Evolutionary conservation across 768 basidiomycete species (phyloP), one percentile per base, ranked within the genome.

Genomic region (Suillus luteus): DNA sequence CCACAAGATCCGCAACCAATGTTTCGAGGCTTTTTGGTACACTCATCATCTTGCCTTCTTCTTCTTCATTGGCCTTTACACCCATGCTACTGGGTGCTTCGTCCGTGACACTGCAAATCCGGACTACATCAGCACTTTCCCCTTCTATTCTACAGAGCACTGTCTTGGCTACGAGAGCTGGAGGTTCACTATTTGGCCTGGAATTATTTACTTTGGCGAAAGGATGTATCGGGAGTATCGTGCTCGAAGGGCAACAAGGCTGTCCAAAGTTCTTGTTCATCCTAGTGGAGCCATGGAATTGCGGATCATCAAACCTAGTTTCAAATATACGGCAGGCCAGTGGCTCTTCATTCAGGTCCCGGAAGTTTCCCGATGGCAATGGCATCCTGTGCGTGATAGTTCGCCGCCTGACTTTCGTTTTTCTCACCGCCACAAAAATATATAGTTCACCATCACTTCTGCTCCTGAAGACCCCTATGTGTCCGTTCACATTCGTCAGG

Each of bases 1-100:
- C 76, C 83, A 86, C 72, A 94, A 91, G 77, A 88, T 98, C 66
- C 90, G 95, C 68, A 76, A 84, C 65, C 92, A 95, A 76, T 92
- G 88, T 80, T 97, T 96, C 77, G 95, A 98, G 76, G 93, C 86
- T 1, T 98, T 98, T 82, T 96, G 95, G 95, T 96, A 95, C 76
- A 95, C 95, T 40, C 95, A 96, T 68, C 95, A 96, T 69, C 86
- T 95, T 46, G 93, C 92, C 12, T 93, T 95, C 83, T 93, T 95
- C 80, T 95, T 96, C 80, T 92, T 96, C 87, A 80, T 96, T 65
- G 92, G 86, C 38, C 85, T 97, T 55, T 96, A 91, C 77, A 84
- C 91, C 24, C 95, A 96, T 74, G 94, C 95, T 10, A 91, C 91
- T 62, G 95, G 95, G 5, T 98, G 95, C 77, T 98, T 98, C 77